Evolutionary conservation across 352 stramenopile genomes (phyloP).

Genomic region (Hyaloperonospora brassicae): DNA sequence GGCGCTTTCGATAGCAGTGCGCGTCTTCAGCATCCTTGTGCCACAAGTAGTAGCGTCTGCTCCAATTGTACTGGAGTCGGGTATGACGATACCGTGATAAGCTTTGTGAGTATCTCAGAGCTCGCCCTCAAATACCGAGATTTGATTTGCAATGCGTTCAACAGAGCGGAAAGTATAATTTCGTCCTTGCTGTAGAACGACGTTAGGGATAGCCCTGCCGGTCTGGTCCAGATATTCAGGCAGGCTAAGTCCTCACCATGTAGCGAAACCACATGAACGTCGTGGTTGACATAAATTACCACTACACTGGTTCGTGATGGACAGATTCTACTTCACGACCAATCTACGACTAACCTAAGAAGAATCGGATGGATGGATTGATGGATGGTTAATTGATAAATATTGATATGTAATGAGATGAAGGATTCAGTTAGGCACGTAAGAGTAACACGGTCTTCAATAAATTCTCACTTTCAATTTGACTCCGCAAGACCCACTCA

Average conservation of each 20-base stretch:
- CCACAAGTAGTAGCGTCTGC: conserved; percentile 32
- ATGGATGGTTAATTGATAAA: too few relatives aligned
- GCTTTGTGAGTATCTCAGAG: conserved; percentile 49
- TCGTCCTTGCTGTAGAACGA: conserved; percentile 38
- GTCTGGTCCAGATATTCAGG: conserved; percentile 50
- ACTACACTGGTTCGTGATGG: too few relatives aligned
- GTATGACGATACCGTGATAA: conserved; percentile 55
- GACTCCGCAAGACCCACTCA: too few relatives aligned
- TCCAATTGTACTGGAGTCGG: conserved; percentile 40
- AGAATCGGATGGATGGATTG: too few relatives aligned
- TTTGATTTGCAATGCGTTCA: conserved; percentile 42
- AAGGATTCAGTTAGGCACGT: too few relatives aligned
- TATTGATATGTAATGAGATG: too few relatives aligned
- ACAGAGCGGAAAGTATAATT: conserved; percentile 30
- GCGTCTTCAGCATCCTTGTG: conserved; percentile 35
- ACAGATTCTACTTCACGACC: too few relatives aligned
- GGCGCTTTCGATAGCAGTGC: conserved; percentile 40
- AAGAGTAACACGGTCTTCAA: too few relatives aligned
- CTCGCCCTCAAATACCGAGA: conserved; percentile 38
- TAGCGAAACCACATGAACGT: conserved; percentile 26
- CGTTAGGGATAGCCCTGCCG: conserved; percentile 47
- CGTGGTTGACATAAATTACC: too few relatives aligned
- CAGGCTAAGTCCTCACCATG: conserved; percentile 51
- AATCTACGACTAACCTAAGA: too few relatives aligned
- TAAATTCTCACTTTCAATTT: too few relatives aligned